Conservation (phyloP, 495 filamentous ascomycete genomes). For the Penicillium canariense region DNA sequence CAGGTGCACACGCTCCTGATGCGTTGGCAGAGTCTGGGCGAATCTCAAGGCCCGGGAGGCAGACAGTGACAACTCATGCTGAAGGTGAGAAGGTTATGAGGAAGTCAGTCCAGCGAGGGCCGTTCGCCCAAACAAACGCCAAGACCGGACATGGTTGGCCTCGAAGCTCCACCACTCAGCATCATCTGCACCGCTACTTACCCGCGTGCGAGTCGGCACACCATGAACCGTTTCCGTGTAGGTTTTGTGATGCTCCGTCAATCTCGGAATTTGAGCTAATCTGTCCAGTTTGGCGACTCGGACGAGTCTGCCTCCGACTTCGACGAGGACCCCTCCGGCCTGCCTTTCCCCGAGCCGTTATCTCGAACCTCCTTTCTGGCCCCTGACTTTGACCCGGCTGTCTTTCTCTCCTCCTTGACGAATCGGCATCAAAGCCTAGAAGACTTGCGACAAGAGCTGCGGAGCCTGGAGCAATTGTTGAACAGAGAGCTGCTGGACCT, state of each 20-base stretch:
- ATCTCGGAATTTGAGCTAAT: neutral
- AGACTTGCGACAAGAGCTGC: conserved; percentile 83
- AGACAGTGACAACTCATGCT: neutral
- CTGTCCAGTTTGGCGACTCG: conserved; percentile 47
- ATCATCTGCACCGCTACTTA: conserved; percentile 4
- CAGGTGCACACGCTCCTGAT: conserved; percentile 15
- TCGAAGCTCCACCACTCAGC: conserved; percentile 17
- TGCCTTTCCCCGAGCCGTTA: conserved; percentile 82
- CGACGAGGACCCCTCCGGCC: conserved; percentile 61
- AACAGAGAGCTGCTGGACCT: conserved; percentile 85
- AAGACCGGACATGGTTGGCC: conserved; percentile 23
- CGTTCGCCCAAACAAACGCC: conserved; percentile 15
- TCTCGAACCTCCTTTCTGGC: conserved; percentile 75
- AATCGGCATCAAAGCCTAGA: conserved; percentile 94
- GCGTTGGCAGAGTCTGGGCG: conserved; percentile 16
- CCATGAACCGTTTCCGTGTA: conserved; percentile 32
- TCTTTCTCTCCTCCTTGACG: conserved; percentile 77
- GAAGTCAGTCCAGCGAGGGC: neutral
- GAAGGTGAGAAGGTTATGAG: neutral
- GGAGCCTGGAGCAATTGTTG: conserved; percentile 69
- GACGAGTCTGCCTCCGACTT: conserved; percentile 53
- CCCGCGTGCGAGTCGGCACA: conserved; percentile 6
- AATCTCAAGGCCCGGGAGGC: neutral
- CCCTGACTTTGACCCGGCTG: conserved; percentile 72
- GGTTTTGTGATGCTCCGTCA: neutral